phyloP scores from a whole-genome alignment of 2,329 filamentous ascomycete species.

The Ascochyta rabiei region DNA sequence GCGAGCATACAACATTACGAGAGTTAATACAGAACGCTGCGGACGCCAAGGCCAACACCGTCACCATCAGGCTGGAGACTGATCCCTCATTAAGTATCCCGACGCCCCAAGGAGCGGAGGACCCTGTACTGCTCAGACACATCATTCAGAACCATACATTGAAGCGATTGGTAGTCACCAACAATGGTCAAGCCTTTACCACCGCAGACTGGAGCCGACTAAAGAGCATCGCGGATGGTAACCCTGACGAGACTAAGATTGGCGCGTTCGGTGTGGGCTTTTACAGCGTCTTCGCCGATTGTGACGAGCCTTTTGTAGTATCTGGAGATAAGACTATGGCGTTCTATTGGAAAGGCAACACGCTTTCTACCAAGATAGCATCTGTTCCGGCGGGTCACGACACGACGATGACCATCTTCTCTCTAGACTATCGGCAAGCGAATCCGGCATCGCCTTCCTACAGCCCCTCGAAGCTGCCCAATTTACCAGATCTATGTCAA shows the following conservation, averaged over 20 bases:
- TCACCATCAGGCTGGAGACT: conserved; percentile 92
- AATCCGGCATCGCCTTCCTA: conserved; percentile 56
- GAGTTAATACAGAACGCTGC: conserved; percentile 99
- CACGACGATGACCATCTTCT: conserved; percentile 82
- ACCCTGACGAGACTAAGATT: conserved; percentile 98
- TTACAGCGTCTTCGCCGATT: conserved; percentile 98
- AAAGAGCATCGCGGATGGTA: conserved; percentile 98
- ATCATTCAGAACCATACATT: conserved; percentile 84
- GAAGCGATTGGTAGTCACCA: conserved; percentile 85
- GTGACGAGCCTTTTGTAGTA: conserved; percentile 95
- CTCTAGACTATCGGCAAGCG: conserved; percentile 89
- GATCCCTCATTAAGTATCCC: conserved; percentile 80
- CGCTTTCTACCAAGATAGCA: conserved; percentile 87
- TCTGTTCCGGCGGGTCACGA: conserved; percentile 71
- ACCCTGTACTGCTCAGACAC: conserved; percentile 79
- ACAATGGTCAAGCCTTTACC: conserved; percentile 87
- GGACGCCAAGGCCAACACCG: conserved; percentile 88
- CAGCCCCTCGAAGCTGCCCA: conserved; percentile 75
- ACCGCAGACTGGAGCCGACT: conserved; percentile 90
- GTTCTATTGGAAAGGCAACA: conserved; percentile 99
- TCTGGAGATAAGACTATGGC: conserved; percentile 94
- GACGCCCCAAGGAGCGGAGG: conserved; percentile 67
- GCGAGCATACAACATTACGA: conserved; percentile 86
- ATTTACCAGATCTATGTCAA: conserved; percentile 83
- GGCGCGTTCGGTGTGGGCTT: conserved; percentile 98